These are phyloP conservation scores for Piloderma croceum DNA, from an alignment of 768 basidiomycete genomes.

Conservation along the genomic window DNA sequence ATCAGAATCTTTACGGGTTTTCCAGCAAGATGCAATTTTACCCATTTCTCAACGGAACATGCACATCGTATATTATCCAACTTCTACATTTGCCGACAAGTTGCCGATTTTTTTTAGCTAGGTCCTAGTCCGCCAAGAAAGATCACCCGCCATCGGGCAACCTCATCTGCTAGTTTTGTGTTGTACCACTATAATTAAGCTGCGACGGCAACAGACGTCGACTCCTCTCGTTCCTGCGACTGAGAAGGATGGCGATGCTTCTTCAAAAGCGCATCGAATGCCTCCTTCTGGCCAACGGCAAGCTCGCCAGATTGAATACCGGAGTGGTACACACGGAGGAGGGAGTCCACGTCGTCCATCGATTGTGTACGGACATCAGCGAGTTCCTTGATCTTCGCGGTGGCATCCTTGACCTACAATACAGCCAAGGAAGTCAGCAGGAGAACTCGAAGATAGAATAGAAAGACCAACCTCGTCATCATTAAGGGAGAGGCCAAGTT, in stretches of 20 bases:
- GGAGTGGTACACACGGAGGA: conserved; percentile 92
- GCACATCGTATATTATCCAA: too few species aligned
- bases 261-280: conserved; percentile 80
- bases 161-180: too few species aligned
- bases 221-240: conserved; percentile 2
- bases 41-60: too few species aligned
- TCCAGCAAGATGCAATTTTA: too few species aligned
- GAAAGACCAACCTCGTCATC: conserved; percentile 70
- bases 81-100: too few species aligned
- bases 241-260: conserved; percentile 51
- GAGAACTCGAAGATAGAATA: conserved; percentile 2
- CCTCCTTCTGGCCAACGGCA: conserved; percentile 88
- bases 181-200: not conserved
- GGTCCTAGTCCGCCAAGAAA: too few species aligned
- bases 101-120: too few species aligned
- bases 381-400: conserved; percentile 98
- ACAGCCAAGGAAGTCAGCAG: conserved; percentile 1
- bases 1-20: too few species aligned
- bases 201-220: conserved; percentile 8
- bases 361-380: conserved; percentile 97
- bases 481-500: conserved; percentile 81
- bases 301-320: conserved; percentile 90
- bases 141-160: too few species aligned
- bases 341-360: conserved; percentile 98
- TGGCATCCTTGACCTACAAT: conserved; percentile 89